These are phyloP conservation scores for Catunica adiposa DNA, from an alignment of 2,329 filamentous ascomycete genomes.

Conservation along the genomic window DNA sequence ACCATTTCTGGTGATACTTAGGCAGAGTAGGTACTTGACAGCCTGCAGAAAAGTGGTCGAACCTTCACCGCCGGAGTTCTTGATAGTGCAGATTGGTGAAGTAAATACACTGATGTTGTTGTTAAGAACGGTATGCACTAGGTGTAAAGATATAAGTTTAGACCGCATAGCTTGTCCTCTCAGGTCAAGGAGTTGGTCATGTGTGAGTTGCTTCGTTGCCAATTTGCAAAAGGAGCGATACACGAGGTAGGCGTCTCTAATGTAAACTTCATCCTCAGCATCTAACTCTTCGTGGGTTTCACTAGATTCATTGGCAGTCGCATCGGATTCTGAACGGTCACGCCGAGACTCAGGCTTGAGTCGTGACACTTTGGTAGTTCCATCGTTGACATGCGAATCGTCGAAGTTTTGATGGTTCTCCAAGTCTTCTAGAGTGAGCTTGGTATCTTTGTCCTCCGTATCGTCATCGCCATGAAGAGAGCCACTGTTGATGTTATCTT, in stretches of 20 bases:
- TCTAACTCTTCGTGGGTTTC: conserved; percentile 46
- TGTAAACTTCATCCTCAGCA: conserved; percentile 84
- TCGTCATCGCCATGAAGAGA: conserved; percentile 24
- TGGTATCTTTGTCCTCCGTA: conserved; percentile 26
- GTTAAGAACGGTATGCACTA: conserved; percentile 88
- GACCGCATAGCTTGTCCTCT: conserved; percentile 94
- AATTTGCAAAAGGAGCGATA: conserved; percentile 96
- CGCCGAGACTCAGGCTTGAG: conserved; percentile 32
- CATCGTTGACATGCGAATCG: conserved; percentile 49
- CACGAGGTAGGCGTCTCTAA: conserved; percentile 90
- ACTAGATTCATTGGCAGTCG: conserved; percentile 35
- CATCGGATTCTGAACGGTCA: conserved; percentile 34
- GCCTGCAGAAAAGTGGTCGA: conserved; percentile 85
- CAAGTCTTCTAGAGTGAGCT: conserved; percentile 49
- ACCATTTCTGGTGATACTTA: conserved; percentile 87
- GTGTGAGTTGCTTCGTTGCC: conserved; percentile 76
- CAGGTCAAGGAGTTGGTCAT: conserved; percentile 83
- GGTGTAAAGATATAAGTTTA: conserved; percentile 84
- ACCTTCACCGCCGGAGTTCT: conserved; percentile 74
- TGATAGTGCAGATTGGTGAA: conserved; percentile 81
- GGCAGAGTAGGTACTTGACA: conserved; percentile 89
- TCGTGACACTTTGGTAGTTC: conserved; percentile 49
- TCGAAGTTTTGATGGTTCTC: conserved; percentile 53
- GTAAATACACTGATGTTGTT: conserved; percentile 86
- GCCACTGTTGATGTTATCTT: conserved; percentile 23